phyloP scores from a whole-genome alignment of 495 filamentous ascomycete genomes.

The Glutinoglossum americanum region DNA sequence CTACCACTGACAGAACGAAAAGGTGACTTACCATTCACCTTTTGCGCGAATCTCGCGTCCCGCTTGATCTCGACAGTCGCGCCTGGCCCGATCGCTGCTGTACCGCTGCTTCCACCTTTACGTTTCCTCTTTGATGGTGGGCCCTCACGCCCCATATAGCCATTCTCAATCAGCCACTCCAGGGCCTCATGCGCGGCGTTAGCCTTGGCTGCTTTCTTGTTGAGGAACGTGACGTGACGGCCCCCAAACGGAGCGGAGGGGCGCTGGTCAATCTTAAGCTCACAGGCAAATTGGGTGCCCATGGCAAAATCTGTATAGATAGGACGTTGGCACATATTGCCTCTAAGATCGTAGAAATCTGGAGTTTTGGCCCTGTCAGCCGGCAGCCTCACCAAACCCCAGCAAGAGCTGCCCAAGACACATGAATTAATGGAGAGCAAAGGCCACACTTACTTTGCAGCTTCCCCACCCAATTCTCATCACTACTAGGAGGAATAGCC shows the following conservation, averaged over 20 bases:
- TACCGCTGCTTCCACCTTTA: background rate
- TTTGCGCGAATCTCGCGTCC: background rate
- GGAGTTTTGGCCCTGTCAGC: background rate
- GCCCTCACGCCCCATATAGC: background rate
- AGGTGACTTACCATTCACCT: background rate
- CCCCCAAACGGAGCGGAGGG: background rate
- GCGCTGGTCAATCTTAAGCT: background rate
- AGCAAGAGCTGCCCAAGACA: background rate
- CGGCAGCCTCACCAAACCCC: background rate
- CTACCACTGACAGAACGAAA: background rate
- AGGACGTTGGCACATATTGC: background rate
- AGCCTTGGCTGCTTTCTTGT: constrained; percentile 13
- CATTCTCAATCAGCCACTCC: constrained; percentile 9
- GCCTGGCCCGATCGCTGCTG: background rate
- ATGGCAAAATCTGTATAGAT: background rate
- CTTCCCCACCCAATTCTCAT: background rate
- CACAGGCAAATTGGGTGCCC: background rate
- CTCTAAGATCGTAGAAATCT: background rate
- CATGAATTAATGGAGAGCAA: background rate
- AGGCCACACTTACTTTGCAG: background rate
- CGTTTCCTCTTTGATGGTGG: background rate
- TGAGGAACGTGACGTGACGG: constrained; percentile 6
- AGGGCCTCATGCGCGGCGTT: constrained; percentile 11
- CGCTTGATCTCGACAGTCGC: background rate
- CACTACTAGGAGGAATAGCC: background rate